Base-by-base conservation (phyloP, 805 yeast species). In the Saccharomyces jurei region DNA sequence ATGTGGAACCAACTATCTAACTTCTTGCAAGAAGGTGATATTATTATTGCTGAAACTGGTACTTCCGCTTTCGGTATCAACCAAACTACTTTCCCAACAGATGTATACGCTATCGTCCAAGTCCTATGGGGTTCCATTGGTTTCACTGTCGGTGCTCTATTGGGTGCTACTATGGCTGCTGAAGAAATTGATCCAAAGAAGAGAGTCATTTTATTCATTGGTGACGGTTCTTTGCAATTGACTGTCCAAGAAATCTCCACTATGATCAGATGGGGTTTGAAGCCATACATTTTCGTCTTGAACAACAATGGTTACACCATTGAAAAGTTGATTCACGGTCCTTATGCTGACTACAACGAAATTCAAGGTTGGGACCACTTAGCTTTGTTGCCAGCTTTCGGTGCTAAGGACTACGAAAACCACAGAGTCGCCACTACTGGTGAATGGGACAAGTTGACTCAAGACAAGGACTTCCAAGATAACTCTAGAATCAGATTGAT, bases 81-180 rank as follows among this genome's bases (percentile, higher is more conserved):
- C 57, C 81, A 80, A 65, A 74, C 86, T 25, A 78, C 79, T 67
- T 82, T 80, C 79, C 87, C 88, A 56, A 68, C 73, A 58, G 69
- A 78, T 63, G 76, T 81, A 32, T 71, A 77, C 57, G 86, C 86
- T 67, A 82, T 83, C 56, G 81, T 87, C 53, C 88, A 83, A 73
- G 87, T 82, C 49, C 73, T 83, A 61, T 83, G 86, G 86, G 87
- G 87, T 59, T 82, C 87, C 46, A 83, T 83, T 68, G 88, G 88
- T 61, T 82, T 70, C 71, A 74, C 87, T 44, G 79, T 81, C 50
- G 87, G 87, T 66, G 81, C 86, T 46, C 73, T 82, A n/a, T 68
- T 80, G 54, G 87, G 87, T 66, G 87, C 87, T 30, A 78, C 78
- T 26, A 76, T 81, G 71, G 87, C 86, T 22, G 80, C 83, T 57